These are phyloP conservation scores for Thalia dealbata DNA, from an alignment of 176 grass and related monocot genomes.

Conservation along the genomic window DNA sequence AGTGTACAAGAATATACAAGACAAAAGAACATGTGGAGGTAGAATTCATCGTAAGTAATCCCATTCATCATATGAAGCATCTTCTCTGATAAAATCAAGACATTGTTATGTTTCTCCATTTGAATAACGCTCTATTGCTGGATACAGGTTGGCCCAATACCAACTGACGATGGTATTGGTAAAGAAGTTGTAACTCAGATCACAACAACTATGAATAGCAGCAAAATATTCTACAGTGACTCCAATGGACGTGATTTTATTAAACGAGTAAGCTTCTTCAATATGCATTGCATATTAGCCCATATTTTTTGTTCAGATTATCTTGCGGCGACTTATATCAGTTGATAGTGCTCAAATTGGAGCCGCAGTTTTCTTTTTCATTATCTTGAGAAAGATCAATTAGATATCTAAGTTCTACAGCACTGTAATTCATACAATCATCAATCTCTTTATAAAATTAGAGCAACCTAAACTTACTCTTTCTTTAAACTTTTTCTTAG, in stretches of 20 bases:
- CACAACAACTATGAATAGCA: slow-evolving; percentile 22
- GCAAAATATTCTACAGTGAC: slow-evolving; percentile 45
- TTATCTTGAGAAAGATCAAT: too few species aligned
- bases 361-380: too few species aligned
- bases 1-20: slow-evolving; percentile 32
- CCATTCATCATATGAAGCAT: not conserved
- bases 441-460: too few species aligned
- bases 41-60: slow-evolving; percentile 31
- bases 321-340: too few species aligned
- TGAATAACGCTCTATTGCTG: not conserved
- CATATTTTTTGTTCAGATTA: too few species aligned
- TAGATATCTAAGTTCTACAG: too few species aligned
- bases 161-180: slow-evolving; percentile 29
- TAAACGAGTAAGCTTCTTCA: slow-evolving; percentile 24
- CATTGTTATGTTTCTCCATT: not conserved
- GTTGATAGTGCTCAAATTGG: too few species aligned
- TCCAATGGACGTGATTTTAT: slow-evolving; percentile 50
- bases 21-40: slow-evolving; percentile 38
- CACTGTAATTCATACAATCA: too few species aligned
- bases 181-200: slow-evolving; percentile 36
- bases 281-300: not conserved
- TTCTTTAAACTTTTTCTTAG: too few species aligned
- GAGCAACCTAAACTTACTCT: too few species aligned
- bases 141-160: slow-evolving; percentile 31
- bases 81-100: not conserved